Evolutionary conservation across 75 land plant species (phyloP).

Genomic region (Cunninghamia lanceolata): DNA sequence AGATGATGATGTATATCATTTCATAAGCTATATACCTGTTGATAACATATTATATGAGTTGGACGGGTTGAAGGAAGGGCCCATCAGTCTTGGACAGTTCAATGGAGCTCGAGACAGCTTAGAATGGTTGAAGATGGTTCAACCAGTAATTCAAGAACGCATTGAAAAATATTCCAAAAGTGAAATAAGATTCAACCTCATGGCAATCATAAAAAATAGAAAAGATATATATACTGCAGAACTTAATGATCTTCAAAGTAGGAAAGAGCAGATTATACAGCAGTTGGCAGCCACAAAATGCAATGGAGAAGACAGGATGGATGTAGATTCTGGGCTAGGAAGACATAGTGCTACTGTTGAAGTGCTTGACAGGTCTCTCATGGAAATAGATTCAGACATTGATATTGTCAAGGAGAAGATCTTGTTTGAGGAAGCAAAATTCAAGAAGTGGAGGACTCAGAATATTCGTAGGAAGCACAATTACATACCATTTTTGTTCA

Average conservation of each 20-base stretch:
- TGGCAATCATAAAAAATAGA: constrained; percentile 95
- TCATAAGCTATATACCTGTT: constrained; percentile 94
- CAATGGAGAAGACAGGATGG: constrained; percentile 23
- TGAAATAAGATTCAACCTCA: constrained; percentile 92
- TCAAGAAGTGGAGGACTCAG: constrained; percentile 97
- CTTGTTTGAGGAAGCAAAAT: constrained; percentile 90
- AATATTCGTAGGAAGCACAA: constrained; percentile 95
- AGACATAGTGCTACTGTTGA: constrained; percentile 27
- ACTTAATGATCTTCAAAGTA: constrained; percentile 73
- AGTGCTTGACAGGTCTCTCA: constrained; percentile 44
- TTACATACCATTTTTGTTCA: constrained; percentile 94
- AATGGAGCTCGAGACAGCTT: constrained; percentile 55
- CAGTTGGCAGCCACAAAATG: constrained; percentile 40
- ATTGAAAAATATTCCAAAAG: constrained; percentile 88
- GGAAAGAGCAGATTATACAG: constrained; percentile 57
- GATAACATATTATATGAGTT: constrained; percentile 93
- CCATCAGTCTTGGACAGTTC: constrained; percentile 85
- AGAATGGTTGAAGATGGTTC: constrained; percentile 91
- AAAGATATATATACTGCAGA: constrained; percentile 87
- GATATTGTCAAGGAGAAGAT: constrained; percentile 76
- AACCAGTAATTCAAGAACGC: constrained; percentile 96
- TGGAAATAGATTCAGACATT: constrained; percentile 72
- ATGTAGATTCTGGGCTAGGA: constrained; percentile 14
- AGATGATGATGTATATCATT: constrained; percentile 98
- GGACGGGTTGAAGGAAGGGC: constrained; percentile 97